Evolutionary conservation across 2,329 filamentous ascomycete species (phyloP).

Genomic region (Pseudogymnoascus destructans): DNA sequence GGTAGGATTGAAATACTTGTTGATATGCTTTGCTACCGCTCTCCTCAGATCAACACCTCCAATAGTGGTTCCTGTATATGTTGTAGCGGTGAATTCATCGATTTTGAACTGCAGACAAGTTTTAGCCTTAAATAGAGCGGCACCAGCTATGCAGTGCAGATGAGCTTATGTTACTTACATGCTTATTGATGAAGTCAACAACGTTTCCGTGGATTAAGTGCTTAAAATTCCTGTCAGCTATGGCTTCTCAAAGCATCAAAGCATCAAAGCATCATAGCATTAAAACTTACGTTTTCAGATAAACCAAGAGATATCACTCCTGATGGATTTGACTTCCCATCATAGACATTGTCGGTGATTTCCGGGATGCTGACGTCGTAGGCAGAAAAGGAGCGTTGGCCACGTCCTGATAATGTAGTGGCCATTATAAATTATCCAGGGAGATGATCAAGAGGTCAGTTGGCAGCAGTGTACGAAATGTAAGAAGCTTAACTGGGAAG

Average conservation of each 20-base stretch:
- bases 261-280: neutral
- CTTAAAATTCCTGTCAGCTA: constrained; percentile 17
- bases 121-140: constrained; percentile 20
- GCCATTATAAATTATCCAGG: neutral
- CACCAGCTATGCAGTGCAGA: neutral
- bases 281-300: constrained; percentile 16
- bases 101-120: constrained; percentile 20
- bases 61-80: constrained; percentile 30
- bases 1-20: constrained; percentile 29
- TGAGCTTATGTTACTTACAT: constrained; percentile 19
- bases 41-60: constrained; percentile 29
- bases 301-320: constrained; percentile 17
- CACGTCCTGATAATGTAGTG: neutral
- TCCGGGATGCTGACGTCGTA: neutral
- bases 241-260: neutral
- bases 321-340: constrained; percentile 15
- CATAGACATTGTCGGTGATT: constrained; percentile 14
- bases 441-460: neutral
- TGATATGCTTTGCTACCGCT: constrained; percentile 31
- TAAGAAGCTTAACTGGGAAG: neutral
- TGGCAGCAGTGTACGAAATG: neutral
- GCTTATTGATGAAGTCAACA: constrained; percentile 28
- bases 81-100: constrained; percentile 20
- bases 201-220: constrained; percentile 28
- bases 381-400: neutral